phyloP scores from a whole-genome alignment of 371 early-diverging fungal species.

The Blastocladiella emersonii region DNA sequence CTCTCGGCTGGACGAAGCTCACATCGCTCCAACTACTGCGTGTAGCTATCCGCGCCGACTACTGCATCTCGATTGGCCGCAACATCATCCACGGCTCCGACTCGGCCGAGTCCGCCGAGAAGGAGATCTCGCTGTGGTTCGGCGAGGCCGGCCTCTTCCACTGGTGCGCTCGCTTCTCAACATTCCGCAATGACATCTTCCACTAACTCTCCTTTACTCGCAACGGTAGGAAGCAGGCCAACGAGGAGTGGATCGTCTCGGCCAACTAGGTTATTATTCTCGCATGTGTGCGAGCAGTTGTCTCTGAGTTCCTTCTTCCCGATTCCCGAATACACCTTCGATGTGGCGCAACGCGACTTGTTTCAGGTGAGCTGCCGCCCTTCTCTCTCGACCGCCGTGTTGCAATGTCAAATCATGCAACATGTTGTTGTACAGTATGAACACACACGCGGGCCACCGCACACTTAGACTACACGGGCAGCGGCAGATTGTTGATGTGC shows the following conservation, averaged over 20 bases:
- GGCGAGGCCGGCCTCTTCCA: constrained; percentile 11
- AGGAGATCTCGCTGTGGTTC: background rate
- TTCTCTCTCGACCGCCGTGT: too few species aligned
- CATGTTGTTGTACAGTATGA: too few species aligned
- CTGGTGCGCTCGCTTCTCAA: constrained; percentile 10
- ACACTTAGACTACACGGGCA: constrained; percentile 5
- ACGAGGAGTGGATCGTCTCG: constrained; percentile 17
- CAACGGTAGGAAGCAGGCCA: background rate
- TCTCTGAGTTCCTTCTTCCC: too few species aligned
- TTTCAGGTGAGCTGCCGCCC: too few species aligned
- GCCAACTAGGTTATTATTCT: too few species aligned
- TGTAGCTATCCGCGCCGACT: constrained; percentile 42
- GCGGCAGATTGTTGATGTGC: constrained; percentile 5
- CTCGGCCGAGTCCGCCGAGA: constrained; percentile 2
- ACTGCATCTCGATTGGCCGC: constrained; percentile 15
- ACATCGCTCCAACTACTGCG: too few species aligned
- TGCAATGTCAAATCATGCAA: too few species aligned
- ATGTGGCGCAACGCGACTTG: too few species aligned
- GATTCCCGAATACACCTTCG: too few species aligned
- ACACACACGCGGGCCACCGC: too few species aligned
- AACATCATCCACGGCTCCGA: constrained; percentile 47
- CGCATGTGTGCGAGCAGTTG: too few species aligned
- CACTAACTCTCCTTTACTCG: background rate
- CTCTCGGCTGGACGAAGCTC: too few species aligned
- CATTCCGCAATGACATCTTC: background rate